A percentile compares a stretch with the other conserved stretches of the same genome.
These are phyloP conservation scores for Aphanomyces invadans DNA, from an alignment of 352 stramenopile species.

Conservation along the genomic window DNA sequence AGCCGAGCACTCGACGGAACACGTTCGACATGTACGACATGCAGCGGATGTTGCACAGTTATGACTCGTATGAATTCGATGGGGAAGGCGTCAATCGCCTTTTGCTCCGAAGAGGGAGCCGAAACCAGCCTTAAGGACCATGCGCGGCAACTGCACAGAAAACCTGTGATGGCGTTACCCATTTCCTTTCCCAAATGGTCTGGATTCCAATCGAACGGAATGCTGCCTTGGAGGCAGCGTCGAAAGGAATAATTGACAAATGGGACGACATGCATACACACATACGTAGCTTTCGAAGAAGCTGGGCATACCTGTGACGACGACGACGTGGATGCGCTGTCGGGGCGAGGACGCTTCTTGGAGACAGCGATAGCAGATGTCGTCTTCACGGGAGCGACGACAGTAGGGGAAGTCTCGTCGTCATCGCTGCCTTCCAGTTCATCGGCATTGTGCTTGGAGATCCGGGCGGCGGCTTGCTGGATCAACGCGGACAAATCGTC, in stretches of 20 bases:
- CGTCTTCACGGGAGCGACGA: not conserved
- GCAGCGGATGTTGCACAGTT: slow-evolving; percentile 78
- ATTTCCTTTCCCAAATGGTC: slow-evolving; percentile 80
- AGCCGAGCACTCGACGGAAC: not conserved
- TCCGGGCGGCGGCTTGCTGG: slow-evolving; percentile 15
- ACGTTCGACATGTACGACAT: not conserved
- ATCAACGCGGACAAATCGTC: slow-evolving; percentile 21
- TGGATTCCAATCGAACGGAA: slow-evolving; percentile 61
- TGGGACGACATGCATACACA: slow-evolving; percentile 28
- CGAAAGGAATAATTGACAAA: slow-evolving; percentile 30
- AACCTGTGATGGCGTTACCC: slow-evolving; percentile 69
- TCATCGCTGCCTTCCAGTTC: not conserved
- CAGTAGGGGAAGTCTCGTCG: no score
- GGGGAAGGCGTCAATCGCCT: slow-evolving; percentile 57
- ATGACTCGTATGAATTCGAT: slow-evolving; percentile 91
- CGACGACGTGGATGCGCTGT: slow-evolving; percentile 27
- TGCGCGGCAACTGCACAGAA: slow-evolving; percentile 68
- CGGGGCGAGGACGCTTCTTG: slow-evolving; percentile 65
- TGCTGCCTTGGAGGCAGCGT: slow-evolving; percentile 26
- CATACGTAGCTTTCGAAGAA: slow-evolving; percentile 9
- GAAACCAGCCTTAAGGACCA: slow-evolving; percentile 90
- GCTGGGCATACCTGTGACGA: slow-evolving; percentile 30
- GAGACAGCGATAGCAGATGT: not conserved
- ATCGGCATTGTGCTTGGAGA: slow-evolving; percentile 13
- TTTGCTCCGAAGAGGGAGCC: slow-evolving; percentile 41